A percentile compares a stretch with the other conserved stretches of the same genome.
phyloP scores from a whole-genome alignment of 129 eudicot species.

The Arctium minus region DNA sequence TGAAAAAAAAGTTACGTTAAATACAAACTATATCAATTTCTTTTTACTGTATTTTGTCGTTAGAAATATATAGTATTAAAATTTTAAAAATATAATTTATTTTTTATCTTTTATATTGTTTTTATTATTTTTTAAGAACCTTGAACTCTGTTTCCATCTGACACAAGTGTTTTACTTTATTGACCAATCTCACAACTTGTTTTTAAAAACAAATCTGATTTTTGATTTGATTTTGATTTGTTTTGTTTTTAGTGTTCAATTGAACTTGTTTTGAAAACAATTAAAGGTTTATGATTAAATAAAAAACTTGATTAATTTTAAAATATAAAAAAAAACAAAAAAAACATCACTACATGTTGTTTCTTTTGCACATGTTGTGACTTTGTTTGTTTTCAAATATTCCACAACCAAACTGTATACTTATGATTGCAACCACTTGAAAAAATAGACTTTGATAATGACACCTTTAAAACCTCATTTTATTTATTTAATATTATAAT shows the following conservation, averaged over 20 bases:
- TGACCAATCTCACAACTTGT: constrained; percentile 22
- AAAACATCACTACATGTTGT: background rate
- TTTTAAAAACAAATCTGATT: constrained; percentile 11
- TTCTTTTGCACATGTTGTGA: constrained; percentile 34
- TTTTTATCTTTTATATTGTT: too few species aligned
- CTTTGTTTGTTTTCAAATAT: constrained; percentile 28
- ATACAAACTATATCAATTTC: too few species aligned
- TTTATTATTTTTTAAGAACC: background rate
- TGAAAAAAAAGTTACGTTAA: too few species aligned
- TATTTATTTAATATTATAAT: background rate
- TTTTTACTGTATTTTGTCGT: too few species aligned
- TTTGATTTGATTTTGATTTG: constrained; percentile 16
- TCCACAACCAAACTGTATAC: constrained; percentile 25
- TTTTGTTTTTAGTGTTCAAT: constrained; percentile 12
- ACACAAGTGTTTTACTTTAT: constrained; percentile 3
- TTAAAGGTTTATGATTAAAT: background rate
- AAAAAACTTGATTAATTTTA: background rate
- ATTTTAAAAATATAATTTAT: too few species aligned
- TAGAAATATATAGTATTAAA: too few species aligned
- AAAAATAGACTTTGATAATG: constrained; percentile 34
- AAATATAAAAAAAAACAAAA: background rate
- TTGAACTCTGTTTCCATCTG: background rate
- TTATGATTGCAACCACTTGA: constrained; percentile 33
- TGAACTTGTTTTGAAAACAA: constrained; percentile 15
- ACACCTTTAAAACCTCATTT: background rate